These are phyloP conservation scores for Epichloe brachyelytri DNA, from an alignment of 2,329 filamentous ascomycete species.

Conservation along the genomic window DNA sequence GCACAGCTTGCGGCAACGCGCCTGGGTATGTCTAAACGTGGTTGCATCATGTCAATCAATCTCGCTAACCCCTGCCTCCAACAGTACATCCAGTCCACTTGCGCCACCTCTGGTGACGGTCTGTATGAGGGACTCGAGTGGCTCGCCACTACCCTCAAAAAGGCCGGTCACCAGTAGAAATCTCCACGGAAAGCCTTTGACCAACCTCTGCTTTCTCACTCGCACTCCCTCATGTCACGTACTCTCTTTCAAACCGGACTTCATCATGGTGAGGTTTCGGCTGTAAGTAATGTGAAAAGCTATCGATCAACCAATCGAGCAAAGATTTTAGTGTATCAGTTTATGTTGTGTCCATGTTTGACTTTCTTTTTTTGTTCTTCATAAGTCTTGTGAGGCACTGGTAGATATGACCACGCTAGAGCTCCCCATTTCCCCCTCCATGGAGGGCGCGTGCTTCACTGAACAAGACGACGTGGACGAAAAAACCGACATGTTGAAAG, in stretches of 20 bases:
- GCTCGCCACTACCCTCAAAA: slow-evolving; percentile 73
- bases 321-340: slow-evolving; percentile 31
- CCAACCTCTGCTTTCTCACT: slow-evolving; percentile 20
- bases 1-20: slow-evolving; percentile 95
- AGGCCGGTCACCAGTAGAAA: slow-evolving; percentile 55
- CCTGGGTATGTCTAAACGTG: slow-evolving; percentile 64
- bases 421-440: not conserved
- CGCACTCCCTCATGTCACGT: slow-evolving; percentile 26
- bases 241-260: slow-evolving; percentile 25
- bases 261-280: slow-evolving; percentile 36
- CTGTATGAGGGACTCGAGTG: slow-evolving; percentile 98
- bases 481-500: not conserved
- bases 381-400: slow-evolving; percentile 15
- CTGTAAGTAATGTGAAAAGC: slow-evolving; percentile 48
- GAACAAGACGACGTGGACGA: not conserved
- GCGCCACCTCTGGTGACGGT: slow-evolving; percentile 97
- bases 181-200: slow-evolving; percentile 21
- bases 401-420: slow-evolving; percentile 2
- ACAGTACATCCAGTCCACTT: slow-evolving; percentile 98
- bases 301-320: slow-evolving; percentile 41
- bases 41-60: not conserved
- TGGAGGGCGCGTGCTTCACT: not conserved
- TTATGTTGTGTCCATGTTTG: slow-evolving; percentile 19
- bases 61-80: slow-evolving; percentile 6
- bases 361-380: slow-evolving; percentile 9